These are phyloP conservation scores for Hemisphaericaspora xylanilytica DNA, from an alignment of 1,139 yeast genomes.

Conservation along the genomic window DNA sequence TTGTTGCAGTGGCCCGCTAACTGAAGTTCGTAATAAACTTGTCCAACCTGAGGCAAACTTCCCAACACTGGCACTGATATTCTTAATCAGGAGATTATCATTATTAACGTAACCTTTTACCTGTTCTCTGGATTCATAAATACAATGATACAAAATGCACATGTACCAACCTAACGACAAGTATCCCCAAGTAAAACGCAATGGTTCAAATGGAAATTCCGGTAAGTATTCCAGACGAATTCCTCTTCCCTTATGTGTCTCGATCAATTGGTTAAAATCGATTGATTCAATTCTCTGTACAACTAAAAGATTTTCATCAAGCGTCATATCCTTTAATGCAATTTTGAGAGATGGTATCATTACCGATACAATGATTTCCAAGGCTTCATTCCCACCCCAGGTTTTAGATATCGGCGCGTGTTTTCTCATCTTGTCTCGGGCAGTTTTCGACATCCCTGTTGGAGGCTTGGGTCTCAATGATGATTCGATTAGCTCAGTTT, in stretches of 20 bases:
- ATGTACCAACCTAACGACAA: conserved; percentile 76
- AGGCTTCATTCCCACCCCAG: conserved; percentile 63
- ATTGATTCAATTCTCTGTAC: conserved; percentile 39
- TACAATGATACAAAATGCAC: conserved; percentile 62
- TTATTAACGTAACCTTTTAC: conserved; percentile 11
- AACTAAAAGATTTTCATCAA: conserved; percentile 21
- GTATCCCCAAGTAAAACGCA: conserved; percentile 60
- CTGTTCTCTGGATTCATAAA: conserved; percentile 47
- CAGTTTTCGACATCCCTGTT: conserved; percentile 59
- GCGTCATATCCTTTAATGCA: conserved; percentile 19
- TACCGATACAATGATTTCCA: conserved; percentile 43
- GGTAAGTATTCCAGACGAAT: conserved; percentile 38
- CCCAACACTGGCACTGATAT: conserved; percentile 42
- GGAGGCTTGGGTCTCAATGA: conserved; percentile 48
- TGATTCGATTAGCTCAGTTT: not conserved
- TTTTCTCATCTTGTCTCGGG: conserved; percentile 56
- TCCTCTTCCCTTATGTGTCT: conserved; percentile 18
- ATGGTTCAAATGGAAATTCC: conserved; percentile 42
- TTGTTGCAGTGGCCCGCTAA: conserved; percentile 9
- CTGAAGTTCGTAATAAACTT: conserved; percentile 19
- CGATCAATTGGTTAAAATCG: conserved; percentile 24
- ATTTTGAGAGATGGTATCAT: conserved; percentile 40
- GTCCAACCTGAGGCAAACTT: conserved; percentile 46
- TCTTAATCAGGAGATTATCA: conserved; percentile 24
- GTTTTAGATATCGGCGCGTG: conserved; percentile 48